Conservation (phyloP, 352 stramenopile species). For the Thalassiosira allenii region DNA sequence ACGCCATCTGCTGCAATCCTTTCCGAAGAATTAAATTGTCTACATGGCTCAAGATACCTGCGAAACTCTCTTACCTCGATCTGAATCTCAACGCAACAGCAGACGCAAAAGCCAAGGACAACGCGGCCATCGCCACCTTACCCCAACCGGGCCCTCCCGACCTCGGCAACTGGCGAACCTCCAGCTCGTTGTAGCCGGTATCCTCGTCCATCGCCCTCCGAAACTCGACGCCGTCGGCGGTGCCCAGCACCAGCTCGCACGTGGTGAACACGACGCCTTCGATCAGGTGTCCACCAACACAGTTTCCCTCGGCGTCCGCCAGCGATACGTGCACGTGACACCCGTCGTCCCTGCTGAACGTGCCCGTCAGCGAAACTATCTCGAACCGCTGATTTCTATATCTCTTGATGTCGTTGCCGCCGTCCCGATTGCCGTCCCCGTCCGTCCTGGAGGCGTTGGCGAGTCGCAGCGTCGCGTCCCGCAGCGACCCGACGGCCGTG, state of each 20-base stretch:
- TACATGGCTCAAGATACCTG: too few relatives aligned
- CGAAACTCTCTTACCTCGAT: too few relatives aligned
- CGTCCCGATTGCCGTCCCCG: constrained; percentile 9
- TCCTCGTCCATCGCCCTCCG: constrained; percentile 60
- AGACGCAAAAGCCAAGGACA: too few relatives aligned
- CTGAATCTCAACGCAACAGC: too few relatives aligned
- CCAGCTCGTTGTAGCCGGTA: constrained; percentile 79
- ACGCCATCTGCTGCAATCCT: too few relatives aligned
- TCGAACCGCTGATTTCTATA: constrained; percentile 68
- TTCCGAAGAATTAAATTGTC: too few relatives aligned
- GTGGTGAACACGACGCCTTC: constrained; percentile 79
- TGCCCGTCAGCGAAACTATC: constrained; percentile 75
- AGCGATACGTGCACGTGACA: constrained; percentile 82
- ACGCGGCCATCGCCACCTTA: too few relatives aligned
- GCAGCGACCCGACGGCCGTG: constrained; percentile 71
- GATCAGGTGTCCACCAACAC: constrained; percentile 80
- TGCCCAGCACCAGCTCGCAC: constrained; percentile 83
- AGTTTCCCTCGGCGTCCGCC: constrained; percentile 64
- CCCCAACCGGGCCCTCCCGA: too few relatives aligned
- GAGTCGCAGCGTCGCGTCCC: constrained; percentile 70
- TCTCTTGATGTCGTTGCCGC: constrained; percentile 65
- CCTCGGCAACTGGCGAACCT: constrained; percentile 9
- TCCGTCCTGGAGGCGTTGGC: constrained; percentile 64
- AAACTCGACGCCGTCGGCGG: constrained; percentile 70
- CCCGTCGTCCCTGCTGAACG: constrained; percentile 58